Percentiles rank a stretch among this genome's conserved stretches.
phyloP scores from a whole-genome alignment of 2,329 filamentous ascomycete species.

The Aspergillus fischeri region DNA sequence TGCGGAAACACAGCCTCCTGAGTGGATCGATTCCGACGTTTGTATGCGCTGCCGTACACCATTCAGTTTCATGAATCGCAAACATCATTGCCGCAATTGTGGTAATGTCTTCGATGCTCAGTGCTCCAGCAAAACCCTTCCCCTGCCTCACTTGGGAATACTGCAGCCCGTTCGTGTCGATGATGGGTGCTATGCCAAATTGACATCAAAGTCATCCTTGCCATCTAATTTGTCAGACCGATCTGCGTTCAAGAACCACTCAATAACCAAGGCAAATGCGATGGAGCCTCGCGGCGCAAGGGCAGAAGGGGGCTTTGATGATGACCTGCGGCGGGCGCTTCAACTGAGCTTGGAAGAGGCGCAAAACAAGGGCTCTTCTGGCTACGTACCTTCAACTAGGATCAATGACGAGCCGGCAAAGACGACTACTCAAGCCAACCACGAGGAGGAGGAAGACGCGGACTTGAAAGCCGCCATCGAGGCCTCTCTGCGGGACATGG shows the following conservation, averaged over 20 bases:
- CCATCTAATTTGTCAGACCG: slow-evolving; percentile 40
- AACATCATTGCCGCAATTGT: slow-evolving; percentile 97
- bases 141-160: slow-evolving; percentile 89
- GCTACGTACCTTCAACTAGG: slow-evolving; percentile 66
- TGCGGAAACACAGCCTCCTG: slow-evolving; percentile 64
- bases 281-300: slow-evolving; percentile 91
- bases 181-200: slow-evolving; percentile 87
- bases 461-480: slow-evolving; percentile 94
- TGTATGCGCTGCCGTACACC: slow-evolving; percentile 96
- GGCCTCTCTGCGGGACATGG: slow-evolving; percentile 92
- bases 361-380: slow-evolving; percentile 64
- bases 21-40: slow-evolving; percentile 97
- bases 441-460: slow-evolving; percentile 79
- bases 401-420: slow-evolving; percentile 35
- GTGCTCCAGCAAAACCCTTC: slow-evolving; percentile 83
- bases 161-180: slow-evolving; percentile 87
- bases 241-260: slow-evolving; percentile 43
- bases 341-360: slow-evolving; percentile 97
- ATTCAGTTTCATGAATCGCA: slow-evolving; percentile 97
- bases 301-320: slow-evolving; percentile 87
- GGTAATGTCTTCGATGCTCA: slow-evolving; percentile 96
- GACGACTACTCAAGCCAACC: slow-evolving; percentile 38
- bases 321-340: slow-evolving; percentile 86
- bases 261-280: slow-evolving; percentile 62
- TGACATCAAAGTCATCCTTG: slow-evolving; percentile 65